phyloP scores from a whole-genome alignment of 1,139 yeast species.

The Nakaseomyces delphensis region DNA sequence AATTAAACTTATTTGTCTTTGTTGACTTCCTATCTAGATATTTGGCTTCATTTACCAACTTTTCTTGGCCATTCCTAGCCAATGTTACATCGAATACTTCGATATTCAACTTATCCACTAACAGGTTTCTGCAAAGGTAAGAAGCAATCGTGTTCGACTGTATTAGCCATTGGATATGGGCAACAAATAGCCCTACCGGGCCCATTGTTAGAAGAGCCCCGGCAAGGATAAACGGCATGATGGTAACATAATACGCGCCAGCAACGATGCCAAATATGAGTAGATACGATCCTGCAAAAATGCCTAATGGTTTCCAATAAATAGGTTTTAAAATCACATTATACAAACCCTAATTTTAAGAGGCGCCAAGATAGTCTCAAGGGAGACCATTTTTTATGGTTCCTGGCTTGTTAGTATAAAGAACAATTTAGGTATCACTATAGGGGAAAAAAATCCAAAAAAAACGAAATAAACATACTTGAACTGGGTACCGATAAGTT shows the following conservation, averaged over 20 bases:
- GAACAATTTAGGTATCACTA: background rate
- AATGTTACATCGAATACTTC: conserved; percentile 26
- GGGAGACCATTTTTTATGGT: background rate
- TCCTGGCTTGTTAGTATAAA: background rate
- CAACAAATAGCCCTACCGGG: conserved; percentile 24
- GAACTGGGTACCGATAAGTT: conserved; percentile 26
- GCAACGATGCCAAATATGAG: conserved; percentile 21
- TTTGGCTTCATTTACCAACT: conserved; percentile 17
- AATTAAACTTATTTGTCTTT: conserved; percentile 3
- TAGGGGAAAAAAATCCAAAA: background rate
- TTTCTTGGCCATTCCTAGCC: conserved; percentile 16
- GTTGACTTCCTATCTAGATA: conserved; percentile 9
- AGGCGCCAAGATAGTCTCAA: too few relatives aligned
- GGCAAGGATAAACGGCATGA: conserved; percentile 21
- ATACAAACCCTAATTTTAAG: conserved; percentile 27
- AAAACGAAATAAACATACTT: conserved; percentile 14
- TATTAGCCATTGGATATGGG: conserved; percentile 25
- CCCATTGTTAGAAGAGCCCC: conserved; percentile 22
- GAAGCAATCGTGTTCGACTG: conserved; percentile 23
- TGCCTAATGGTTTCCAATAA: conserved; percentile 24
- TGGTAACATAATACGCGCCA: conserved; percentile 16
- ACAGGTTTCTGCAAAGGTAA: conserved; percentile 18
- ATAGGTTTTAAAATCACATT: conserved; percentile 18
- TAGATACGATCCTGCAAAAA: conserved; percentile 20
- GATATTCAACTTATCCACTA: conserved; percentile 19